These are phyloP conservation scores for Cladosporium austrohemisphaericum DNA, from an alignment of 2,329 filamentous ascomycete species.

Conservation along the genomic window DNA sequence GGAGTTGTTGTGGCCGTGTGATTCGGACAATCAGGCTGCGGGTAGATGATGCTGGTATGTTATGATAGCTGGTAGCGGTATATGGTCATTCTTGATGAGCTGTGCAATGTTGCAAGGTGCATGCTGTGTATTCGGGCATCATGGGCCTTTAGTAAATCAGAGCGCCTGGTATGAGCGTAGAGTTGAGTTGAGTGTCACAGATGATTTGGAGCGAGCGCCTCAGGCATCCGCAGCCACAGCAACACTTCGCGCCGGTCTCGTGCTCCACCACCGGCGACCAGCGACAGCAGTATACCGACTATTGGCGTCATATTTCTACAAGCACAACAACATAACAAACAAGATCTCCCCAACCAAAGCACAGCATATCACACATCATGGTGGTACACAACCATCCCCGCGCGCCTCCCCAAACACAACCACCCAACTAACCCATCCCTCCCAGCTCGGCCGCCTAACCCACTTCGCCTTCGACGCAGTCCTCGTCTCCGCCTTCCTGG, in stretches of 20 bases:
- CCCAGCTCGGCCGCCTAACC: constrained; percentile 84
- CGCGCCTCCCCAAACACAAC: constrained; percentile 7
- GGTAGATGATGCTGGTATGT: too few species aligned
- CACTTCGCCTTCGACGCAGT: constrained; percentile 97
- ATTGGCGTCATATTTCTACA: not conserved
- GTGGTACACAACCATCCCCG: constrained; percentile 18
- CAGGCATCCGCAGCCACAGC: not conserved
- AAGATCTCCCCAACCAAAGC: constrained; percentile 3
- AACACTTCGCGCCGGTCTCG: constrained; percentile 3
- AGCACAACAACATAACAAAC: not conserved
- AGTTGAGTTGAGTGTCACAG: too few species aligned
- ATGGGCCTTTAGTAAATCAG: too few species aligned
- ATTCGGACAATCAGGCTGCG: too few species aligned
- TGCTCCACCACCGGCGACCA: not conserved
- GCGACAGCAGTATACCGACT: constrained; percentile 4
- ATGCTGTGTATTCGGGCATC: too few species aligned
- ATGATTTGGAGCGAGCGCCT: too few species aligned
- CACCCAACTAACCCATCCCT: constrained; percentile 56
- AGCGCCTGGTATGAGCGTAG: too few species aligned
- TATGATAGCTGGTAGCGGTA: too few species aligned
- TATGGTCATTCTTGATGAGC: too few species aligned
- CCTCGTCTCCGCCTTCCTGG: constrained; percentile 91
- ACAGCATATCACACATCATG: constrained; percentile 19
- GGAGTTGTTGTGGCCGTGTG: too few species aligned
- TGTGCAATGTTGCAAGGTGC: too few species aligned